Evolutionary conservation across 371 early-diverging fungal species (phyloP).

Genomic region (Mortierella sp.): DNA sequence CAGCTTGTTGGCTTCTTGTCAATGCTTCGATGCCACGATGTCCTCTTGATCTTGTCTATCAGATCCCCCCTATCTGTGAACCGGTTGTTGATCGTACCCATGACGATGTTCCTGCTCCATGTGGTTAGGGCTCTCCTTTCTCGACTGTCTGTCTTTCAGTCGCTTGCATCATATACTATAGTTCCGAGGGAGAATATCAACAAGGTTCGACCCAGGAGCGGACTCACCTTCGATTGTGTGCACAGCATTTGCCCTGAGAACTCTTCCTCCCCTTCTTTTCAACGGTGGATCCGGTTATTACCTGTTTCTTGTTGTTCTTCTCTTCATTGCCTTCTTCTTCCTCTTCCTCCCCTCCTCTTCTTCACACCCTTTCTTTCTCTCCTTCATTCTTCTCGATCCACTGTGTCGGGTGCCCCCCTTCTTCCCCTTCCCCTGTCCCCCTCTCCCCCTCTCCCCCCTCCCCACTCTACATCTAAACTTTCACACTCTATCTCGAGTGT

Average conservation of each 20-base stretch:
- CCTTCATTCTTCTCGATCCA: too few species aligned
- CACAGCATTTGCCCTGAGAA: neutral
- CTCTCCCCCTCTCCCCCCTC: neutral
- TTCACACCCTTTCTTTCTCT: neutral
- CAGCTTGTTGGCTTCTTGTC: too few species aligned
- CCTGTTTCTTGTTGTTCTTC: neutral
- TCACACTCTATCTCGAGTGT: neutral
- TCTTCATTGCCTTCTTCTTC: neutral
- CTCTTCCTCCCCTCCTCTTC: neutral
- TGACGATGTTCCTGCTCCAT: too few species aligned
- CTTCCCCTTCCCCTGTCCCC: conserved; percentile 3
- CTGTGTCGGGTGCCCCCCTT: neutral
- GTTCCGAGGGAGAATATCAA: neutral
- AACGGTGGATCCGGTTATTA: neutral
- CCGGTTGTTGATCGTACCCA: too few species aligned
- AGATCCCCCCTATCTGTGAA: too few species aligned
- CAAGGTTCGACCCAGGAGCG: neutral
- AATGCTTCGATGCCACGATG: too few species aligned
- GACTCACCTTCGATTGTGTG: neutral
- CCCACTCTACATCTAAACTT: neutral
- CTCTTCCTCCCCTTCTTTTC: neutral
- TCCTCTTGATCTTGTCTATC: too few species aligned
- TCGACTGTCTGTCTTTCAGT: too few species aligned
- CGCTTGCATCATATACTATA: too few species aligned
- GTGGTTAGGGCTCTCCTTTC: too few species aligned